These are phyloP conservation scores for Allomyces macrogynus DNA, from an alignment of 192 early-diverging fungal genomes.

Conservation along the genomic window DNA sequence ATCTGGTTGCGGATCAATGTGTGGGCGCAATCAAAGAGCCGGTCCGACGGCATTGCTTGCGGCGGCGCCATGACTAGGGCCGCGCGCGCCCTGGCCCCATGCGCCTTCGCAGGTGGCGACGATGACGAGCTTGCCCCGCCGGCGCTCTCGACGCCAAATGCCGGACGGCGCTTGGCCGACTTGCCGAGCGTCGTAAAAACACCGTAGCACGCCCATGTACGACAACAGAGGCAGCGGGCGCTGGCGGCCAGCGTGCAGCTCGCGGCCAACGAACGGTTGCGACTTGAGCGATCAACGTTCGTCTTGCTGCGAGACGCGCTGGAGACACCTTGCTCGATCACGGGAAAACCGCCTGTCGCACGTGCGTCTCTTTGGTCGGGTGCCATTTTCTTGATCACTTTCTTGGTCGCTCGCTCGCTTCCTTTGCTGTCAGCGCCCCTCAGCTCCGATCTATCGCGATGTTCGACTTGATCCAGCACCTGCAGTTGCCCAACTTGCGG, in stretches of 20 bases:
- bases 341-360: no score
- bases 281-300: no score
- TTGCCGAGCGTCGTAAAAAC: slow-evolving; percentile 16
- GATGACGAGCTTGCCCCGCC: neutral
- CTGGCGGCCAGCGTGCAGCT: no score
- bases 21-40: slow-evolving; percentile 16
- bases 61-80: neutral
- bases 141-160: neutral
- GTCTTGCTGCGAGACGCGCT: no score
- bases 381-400: no score
- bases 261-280: no score
- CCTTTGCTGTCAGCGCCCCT: no score
- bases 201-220: slow-evolving; percentile 14
- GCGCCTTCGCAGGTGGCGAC: neutral
- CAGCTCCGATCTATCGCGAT: no score
- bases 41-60: slow-evolving; percentile 7
- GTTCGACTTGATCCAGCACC: neutral
- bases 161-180: neutral
- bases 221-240: slow-evolving; percentile 2
- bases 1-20: slow-evolving; percentile 22
- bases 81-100: neutral
- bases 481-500: neutral
- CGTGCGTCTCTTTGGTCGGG: no score
- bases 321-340: no score
- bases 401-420: no score